These are phyloP conservation scores for Termitomyces sp. DNA, from an alignment of 768 basidiomycete species.

Conservation along the genomic window DNA sequence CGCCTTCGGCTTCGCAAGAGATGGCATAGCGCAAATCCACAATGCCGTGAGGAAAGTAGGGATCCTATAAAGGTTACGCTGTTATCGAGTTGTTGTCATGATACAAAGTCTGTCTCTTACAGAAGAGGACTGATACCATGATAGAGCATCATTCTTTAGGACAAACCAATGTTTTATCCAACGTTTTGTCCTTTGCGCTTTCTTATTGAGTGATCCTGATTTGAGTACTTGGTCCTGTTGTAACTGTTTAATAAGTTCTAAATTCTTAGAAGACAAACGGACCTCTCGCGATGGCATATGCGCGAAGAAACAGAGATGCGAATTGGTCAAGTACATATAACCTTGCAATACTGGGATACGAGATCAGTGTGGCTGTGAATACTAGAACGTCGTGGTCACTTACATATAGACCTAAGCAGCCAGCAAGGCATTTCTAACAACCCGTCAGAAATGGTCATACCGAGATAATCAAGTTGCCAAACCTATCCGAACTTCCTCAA, in stretches of 20 bases:
- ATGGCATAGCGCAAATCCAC: constrained; percentile 94
- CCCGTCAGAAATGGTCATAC: constrained; percentile 5
- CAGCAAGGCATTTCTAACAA: constrained; percentile 86
- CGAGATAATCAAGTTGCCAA: constrained; percentile 22
- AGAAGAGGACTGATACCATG: constrained; percentile 94
- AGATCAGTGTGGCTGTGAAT: constrained; percentile 5
- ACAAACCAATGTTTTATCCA: constrained; percentile 98
- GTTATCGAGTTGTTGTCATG: neutral
- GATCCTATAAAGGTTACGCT: constrained; percentile 57
- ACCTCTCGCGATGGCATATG: constrained; percentile 92
- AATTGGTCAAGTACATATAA: constrained; percentile 94
- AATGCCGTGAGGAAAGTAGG: constrained; percentile 96
- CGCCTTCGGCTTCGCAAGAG: constrained; percentile 76
- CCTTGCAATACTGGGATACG: constrained; percentile 78
- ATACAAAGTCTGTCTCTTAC: constrained; percentile 41
- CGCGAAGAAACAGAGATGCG: constrained; percentile 94
- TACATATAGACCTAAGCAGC: constrained; percentile 85
- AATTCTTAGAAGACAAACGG: constrained; percentile 15
- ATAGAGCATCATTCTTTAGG: constrained; percentile 91
- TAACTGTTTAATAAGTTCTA: neutral
- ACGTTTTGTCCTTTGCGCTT: constrained; percentile 82
- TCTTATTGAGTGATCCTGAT: constrained; percentile 87
- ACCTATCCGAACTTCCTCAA: constrained; percentile 86
- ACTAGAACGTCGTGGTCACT: constrained; percentile 34
- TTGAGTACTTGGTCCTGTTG: constrained; percentile 87